A percentile compares a stretch with the other conserved stretches of the same genome.
Evolutionary conservation across 805 yeast genomes (phyloP).

Genomic region (Kockiozyma suomiensis): DNA sequence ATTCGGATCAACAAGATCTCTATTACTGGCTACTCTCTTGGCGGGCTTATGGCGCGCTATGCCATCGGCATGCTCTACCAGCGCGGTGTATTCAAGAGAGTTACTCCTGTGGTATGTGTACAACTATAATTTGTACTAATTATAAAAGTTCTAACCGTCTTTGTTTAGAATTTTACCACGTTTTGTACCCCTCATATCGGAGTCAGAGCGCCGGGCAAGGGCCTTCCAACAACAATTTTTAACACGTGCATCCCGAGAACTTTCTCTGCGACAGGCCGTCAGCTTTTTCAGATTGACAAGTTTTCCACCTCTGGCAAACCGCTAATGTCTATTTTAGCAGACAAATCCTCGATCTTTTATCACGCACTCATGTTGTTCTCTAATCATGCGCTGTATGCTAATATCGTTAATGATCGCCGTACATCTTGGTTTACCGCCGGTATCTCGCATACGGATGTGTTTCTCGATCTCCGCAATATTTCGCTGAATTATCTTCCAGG

Average conservation of each 20-base stretch:
- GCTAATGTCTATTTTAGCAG: conserved; percentile 66
- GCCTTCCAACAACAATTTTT: conserved; percentile 54
- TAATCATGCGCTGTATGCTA: conserved; percentile 65
- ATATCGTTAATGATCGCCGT: conserved; percentile 76
- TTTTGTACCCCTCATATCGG: conserved; percentile 76
- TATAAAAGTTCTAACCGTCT: not conserved
- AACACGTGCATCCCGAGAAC: conserved; percentile 65
- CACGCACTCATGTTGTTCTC: conserved; percentile 58
- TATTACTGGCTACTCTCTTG: conserved; percentile 78
- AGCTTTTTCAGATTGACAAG: conserved; percentile 65
- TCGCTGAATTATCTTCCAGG: conserved; percentile 45
- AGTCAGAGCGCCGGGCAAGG: conserved; percentile 45
- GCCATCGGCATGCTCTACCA: conserved; percentile 70
- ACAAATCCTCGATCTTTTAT: conserved; percentile 60
- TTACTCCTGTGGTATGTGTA: conserved; percentile 52
- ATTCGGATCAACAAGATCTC: conserved; percentile 63
- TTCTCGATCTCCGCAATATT: conserved; percentile 42
- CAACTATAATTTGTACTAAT: not conserved
- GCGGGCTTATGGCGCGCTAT: conserved; percentile 82
- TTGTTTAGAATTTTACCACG: conserved; percentile 51
- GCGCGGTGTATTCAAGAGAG: conserved; percentile 53
- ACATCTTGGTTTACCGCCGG: conserved; percentile 85
- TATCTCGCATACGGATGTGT: conserved; percentile 64
- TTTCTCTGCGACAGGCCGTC: conserved; percentile 72
- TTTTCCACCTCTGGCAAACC: conserved; percentile 45